Evolutionary conservation across 805 yeast genomes (phyloP), one percentile per base, ranked within the genome.

Genomic region (Wickerhamiella vanderwaltii): DNA sequence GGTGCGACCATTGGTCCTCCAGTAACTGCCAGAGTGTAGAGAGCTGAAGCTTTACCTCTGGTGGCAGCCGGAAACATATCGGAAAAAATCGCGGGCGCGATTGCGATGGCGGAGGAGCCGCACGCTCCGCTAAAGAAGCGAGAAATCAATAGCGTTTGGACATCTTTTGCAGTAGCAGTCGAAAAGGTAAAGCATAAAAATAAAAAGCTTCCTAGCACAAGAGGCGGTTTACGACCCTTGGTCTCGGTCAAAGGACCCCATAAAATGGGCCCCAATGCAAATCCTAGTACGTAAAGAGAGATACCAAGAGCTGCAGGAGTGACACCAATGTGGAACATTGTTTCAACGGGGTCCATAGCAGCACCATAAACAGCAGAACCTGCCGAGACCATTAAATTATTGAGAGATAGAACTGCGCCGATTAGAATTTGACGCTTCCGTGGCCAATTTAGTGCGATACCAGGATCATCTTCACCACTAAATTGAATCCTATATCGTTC

Each of bases 191-290:
- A 34, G 9, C 71, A 48, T 9, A 49, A 44, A 19, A 46, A 34
- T 1, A 47, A 20, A 17, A 78, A 61, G 6, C 69, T 57, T 2
- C 81, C 70, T 3, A 72, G 50, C 1, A 78, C 49, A 36, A 77
- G 51, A 5, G 79, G 73, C n/a, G 69, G 59, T 55, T 72, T 71
- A 58, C 93, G 64, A 32, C 93, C 91, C 50, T 69, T 80, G 29
- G 80, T 53, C 58, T 84, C 94, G n/a, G 87, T 77, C 25, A 83
- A 58, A 4, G 94, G 94, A 24, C 91, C 94, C 81, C 88, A 86
- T 33, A 84, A 54, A 35, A 85, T 66, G 3, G 97, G 96, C 19
- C 96, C 95, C 1, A 85, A 70, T 1, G 95, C 95, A 60, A 85
- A 86, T 11, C 96, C 97, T 33, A 86, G 59, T 11, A 88, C 94